phyloP scores from a whole-genome alignment of 1,284 basidiomycete species.

The Microbotryum violaceum region DNA sequence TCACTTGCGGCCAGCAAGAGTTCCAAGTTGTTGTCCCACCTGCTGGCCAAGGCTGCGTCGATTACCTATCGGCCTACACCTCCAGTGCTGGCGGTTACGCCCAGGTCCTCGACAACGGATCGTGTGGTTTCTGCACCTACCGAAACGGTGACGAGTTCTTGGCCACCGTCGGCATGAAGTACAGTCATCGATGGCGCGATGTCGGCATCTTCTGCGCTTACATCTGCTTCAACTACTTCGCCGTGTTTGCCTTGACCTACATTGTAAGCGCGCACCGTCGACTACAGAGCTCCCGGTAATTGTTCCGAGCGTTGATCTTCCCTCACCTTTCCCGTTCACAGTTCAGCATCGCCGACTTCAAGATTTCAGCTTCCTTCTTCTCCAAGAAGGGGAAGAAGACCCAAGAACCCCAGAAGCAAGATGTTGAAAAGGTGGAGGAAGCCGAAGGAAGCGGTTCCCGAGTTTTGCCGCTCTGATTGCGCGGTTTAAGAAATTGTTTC shows the following conservation, averaged over 20 bases:
- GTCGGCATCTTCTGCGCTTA: conserved; percentile 58
- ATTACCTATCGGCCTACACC: conserved; percentile 41
- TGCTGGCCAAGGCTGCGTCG: conserved; percentile 42
- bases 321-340: not conserved
- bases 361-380: not conserved
- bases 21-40: conserved; percentile 42
- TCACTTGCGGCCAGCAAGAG: conserved; percentile 44
- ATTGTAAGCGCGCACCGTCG: conserved; percentile 1
- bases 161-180: conserved; percentile 14
- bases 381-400: not conserved
- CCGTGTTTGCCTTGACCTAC: conserved; percentile 17
- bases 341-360: not conserved
- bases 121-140: conserved; percentile 41
- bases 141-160: conserved; percentile 33
- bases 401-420: not conserved
- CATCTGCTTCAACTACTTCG: conserved; percentile 28
- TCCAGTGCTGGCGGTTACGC: conserved; percentile 40
- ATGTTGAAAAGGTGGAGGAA: too few relatives aligned
- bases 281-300: too few relatives aligned
- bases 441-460: too few relatives aligned
- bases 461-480: too few relatives aligned
- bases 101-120: conserved; percentile 35
- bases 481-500: too few relatives aligned
- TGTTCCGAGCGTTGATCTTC: not conserved
- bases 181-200: conserved; percentile 50